Evolutionary conservation across 805 yeast genomes (phyloP), one percentile per base, ranked within the genome.

Genomic region (Lachancea mirantina): DNA sequence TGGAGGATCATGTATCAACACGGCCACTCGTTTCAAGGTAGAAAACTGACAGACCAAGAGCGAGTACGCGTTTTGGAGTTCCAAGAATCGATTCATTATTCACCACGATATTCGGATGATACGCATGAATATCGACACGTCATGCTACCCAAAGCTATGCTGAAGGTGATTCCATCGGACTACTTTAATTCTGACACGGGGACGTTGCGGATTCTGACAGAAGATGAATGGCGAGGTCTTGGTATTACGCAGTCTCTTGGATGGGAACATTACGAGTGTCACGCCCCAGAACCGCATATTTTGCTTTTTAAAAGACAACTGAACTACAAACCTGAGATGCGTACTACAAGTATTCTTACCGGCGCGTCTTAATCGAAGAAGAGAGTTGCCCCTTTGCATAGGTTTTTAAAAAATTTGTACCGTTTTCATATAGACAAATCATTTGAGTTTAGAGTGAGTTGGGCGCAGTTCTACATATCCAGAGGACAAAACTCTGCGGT

Each of bases 231-330:
- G 99, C 72, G 99, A 58, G 97, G 96, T 1, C 65, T 92, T 30
- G 99, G 99, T 2, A 87, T 92, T 50, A 92, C 97, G 5, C 99
- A 92, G 59, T 83, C 95, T 22, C 66, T 92, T 40, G 98, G 98
- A 1, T 92, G 98, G 98, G 92, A 72, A 34, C 98, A 92, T 59
- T 92, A 89, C 54, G 98, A 92, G 52, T 88, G 95, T 25, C 98
- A 92, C 57, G 83, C 97, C 1, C 99, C 99, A 26, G 99, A 92
- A 60, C 99, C 99, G 16, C 98, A 92, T 55, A 92, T 92, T 40
- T 65, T 92, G 41, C 67, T 92, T 40, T 92, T 92, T 64, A 81
- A 82, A 61, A 71, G 88, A 50, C 74, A 83, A 13, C 64, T 73
- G 26, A 71, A 72, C 47, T 74, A 65, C 43, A 79, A 65, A 36